Evolutionary conservation across 345 rosid genomes (phyloP), one percentile per base, ranked within the genome.

Genomic region (Citrus maxima): DNA sequence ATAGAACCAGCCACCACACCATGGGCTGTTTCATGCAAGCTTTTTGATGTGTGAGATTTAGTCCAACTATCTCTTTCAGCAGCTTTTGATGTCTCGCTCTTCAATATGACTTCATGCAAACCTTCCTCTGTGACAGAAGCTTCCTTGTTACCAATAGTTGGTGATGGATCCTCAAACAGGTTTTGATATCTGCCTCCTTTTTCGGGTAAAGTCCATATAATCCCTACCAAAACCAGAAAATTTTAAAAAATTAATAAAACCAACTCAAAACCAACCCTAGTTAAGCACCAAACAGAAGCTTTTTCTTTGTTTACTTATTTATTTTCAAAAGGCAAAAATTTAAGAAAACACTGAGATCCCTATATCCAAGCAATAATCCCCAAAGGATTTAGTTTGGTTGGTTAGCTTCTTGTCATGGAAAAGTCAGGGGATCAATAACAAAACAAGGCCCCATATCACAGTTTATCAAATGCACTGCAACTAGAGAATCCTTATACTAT

Each of bases 1-100:
- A 91, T 63, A 70, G 97, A 86, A 32, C 98, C 94, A 4, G 84
- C 85, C 62, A 69, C 87, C 78, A 95, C 87, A 72, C 68, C 32
- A 32, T 82, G 80, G 64, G 80, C 49, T 13, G 80, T 75, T 82
- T 79, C 81, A 81, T 80, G 80, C 25, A 34, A 49, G 70, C 35
- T 46, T 58, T 64, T 62, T 6, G 87, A 70, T 9, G 84, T 13
- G 34, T 51, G 81, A 69, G 87, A 77, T 46, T 75, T 65, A 70
- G 70, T 79, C 72, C 72, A 68, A 24, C 75, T 85, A 59, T 80
- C 63, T 56, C 82, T 74, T 18, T 75, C 73, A 2, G 64, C 76
- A 75, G 60, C 74, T 77, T 87, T 86, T 0, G 85, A 78, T 35
- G 72, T 73, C 72, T 54, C 69, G 61, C 88, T 80, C 77, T 88